These are phyloP conservation scores for Fusarium decemcellulare DNA, from an alignment of 2,329 filamentous ascomycete species.

Conservation along the genomic window DNA sequence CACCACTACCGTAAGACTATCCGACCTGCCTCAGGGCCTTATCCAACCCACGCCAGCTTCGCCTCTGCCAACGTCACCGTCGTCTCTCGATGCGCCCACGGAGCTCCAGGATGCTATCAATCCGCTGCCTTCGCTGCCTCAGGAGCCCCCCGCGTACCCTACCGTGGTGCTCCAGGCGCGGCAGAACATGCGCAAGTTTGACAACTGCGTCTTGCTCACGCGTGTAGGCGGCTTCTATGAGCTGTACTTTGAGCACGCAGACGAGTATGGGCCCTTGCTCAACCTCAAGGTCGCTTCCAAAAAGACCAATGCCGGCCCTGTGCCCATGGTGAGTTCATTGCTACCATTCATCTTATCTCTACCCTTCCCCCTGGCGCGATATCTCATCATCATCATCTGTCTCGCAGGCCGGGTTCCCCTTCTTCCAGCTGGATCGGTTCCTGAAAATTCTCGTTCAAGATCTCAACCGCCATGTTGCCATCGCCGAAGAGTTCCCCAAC, in stretches of 20 bases:
- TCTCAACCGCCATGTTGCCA: slow-evolving; percentile 89
- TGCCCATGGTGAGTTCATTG: slow-evolving; percentile 80
- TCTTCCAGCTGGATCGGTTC: slow-evolving; percentile 92
- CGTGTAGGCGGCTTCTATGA: slow-evolving; percentile 98
- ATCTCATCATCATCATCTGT: slow-evolving; percentile 35
- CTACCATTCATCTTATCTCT: slow-evolving; percentile 19
- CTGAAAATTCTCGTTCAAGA: slow-evolving; percentile 95
- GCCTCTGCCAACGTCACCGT: slow-evolving; percentile 33
- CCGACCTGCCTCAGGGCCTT: slow-evolving; percentile 70
- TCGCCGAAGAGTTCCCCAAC: slow-evolving; percentile 93
- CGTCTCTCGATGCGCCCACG: slow-evolving; percentile 31
- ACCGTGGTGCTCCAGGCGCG: slow-evolving; percentile 90
- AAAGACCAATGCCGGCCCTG: slow-evolving; percentile 82
- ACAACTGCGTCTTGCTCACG: slow-evolving; percentile 91
- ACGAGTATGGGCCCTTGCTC: slow-evolving; percentile 87
- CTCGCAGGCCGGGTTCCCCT: slow-evolving; percentile 87
- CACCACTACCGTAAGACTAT: slow-evolving; percentile 66
- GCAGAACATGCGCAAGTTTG: slow-evolving; percentile 91
- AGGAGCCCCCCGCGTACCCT: slow-evolving; percentile 75
- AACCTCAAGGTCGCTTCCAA: slow-evolving; percentile 89
- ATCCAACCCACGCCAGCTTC: slow-evolving; percentile 46
- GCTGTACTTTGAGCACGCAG: slow-evolving; percentile 96
- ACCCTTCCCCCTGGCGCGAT: slow-evolving; percentile 12
- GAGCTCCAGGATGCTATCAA: slow-evolving; percentile 21
- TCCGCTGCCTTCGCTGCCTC: slow-evolving; percentile 53